Evolutionary conservation across 164 flowering plant species (phyloP).

Genomic region (Vitis labrusca): DNA sequence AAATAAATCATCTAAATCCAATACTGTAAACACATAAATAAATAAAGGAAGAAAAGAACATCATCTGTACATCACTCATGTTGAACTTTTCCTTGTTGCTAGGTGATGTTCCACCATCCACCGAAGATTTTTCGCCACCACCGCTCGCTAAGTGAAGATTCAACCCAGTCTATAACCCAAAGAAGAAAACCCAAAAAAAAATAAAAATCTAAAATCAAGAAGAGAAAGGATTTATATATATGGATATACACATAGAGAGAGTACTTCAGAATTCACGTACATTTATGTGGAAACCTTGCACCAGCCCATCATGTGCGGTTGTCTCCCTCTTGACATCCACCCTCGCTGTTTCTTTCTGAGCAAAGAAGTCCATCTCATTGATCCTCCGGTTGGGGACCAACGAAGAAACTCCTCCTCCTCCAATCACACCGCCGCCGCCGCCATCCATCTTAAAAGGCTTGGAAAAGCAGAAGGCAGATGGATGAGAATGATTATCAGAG

Average conservation of each 20-base stretch:
- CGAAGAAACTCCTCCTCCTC: too few relatives aligned
- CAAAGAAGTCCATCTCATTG: conserved; percentile 30
- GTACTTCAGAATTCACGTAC: not conserved
- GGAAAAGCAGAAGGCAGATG: not conserved
- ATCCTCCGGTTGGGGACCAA: not conserved
- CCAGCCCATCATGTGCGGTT: not conserved
- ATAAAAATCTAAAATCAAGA: not conserved
- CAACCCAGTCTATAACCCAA: conserved; percentile 22
- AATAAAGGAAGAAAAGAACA: not conserved
- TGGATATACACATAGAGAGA: not conserved
- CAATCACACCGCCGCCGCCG: too few relatives aligned
- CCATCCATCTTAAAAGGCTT: not conserved
- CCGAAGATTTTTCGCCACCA: conserved; percentile 8
- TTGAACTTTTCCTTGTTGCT: conserved; percentile 1
- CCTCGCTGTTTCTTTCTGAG: not conserved
- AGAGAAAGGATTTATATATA: not conserved
- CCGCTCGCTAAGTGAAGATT: conserved; percentile 19
- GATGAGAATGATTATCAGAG: not conserved
- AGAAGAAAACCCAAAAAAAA: not conserved
- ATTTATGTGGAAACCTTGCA: not conserved
- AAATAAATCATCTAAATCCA: not conserved
- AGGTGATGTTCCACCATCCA: conserved; percentile 7
- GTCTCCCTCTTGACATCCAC: conserved; percentile 1
- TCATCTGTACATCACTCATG: not conserved
- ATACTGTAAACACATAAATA: not conserved